These are phyloP conservation scores for Podaxis rugospora DNA, from an alignment of 768 basidiomycete species.

Conservation along the genomic window DNA sequence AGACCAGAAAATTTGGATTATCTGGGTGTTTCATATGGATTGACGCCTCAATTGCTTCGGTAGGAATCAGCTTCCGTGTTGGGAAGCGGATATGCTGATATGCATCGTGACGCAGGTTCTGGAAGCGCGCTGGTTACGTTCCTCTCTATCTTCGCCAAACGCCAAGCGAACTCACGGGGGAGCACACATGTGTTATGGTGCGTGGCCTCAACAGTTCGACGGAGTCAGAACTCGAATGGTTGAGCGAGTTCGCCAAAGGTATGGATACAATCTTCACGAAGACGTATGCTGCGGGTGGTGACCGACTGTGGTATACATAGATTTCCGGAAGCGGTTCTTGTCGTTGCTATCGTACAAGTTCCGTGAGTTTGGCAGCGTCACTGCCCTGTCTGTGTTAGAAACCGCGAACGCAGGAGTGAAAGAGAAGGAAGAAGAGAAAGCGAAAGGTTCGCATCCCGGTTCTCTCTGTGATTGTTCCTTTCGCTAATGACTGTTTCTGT, in stretches of 20 bases:
- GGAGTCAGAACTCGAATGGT: conserved; percentile 69
- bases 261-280: conserved; percentile 11
- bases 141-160: conserved; percentile 95
- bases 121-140: conserved; percentile 91
- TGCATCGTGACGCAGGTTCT: conserved; percentile 53
- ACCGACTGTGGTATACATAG: conserved; percentile 34
- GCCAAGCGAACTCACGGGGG: conserved; percentile 91
- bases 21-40: conserved; percentile 92
- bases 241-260: conserved; percentile 88
- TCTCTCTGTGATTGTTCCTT: not conserved
- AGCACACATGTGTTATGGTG: conserved; percentile 95
- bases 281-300: not conserved
- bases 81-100: not conserved
- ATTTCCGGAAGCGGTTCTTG: conserved; percentile 90
- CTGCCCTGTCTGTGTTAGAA: conserved; percentile 84
- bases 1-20: conserved; percentile 92
- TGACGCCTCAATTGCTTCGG: conserved; percentile 83
- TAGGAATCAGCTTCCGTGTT: conserved; percentile 21
- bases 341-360: conserved; percentile 90
- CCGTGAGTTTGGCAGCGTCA: conserved; percentile 87
- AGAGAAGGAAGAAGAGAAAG: conserved; percentile 34
- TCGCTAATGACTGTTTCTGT: not conserved
- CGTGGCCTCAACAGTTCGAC: conserved; percentile 70
- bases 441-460: conserved; percentile 18
- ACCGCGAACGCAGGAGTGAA: conserved; percentile 64